phyloP scores from a whole-genome alignment of 805 yeast species.

The Lipomyces spencermartinsiae region DNA sequence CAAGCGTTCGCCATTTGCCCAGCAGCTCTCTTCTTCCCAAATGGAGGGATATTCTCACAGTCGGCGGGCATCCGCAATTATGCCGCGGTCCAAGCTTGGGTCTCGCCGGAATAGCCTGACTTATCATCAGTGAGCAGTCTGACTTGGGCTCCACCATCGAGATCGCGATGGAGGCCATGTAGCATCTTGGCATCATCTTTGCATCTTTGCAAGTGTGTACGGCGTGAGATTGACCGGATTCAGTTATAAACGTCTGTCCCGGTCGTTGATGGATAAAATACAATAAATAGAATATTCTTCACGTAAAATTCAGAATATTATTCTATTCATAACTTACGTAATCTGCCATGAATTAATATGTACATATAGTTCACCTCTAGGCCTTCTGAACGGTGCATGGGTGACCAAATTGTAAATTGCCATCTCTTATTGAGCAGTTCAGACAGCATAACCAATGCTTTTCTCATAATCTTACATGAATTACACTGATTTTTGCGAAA shows the following conservation, averaged over 20 bases:
- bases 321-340: too few species aligned
- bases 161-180: conserved; percentile 1
- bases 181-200: neutral
- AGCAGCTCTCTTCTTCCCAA: conserved; percentile 3
- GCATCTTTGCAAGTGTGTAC: neutral
- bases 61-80: neutral
- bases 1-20: conserved; percentile 5
- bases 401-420: too few species aligned
- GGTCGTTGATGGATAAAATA: conserved; percentile 1
- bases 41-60: neutral
- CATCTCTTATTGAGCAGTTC: too few species aligned
- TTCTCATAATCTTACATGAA: too few species aligned
- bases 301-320: too few species aligned
- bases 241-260: neutral
- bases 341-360: too few species aligned
- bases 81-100: conserved; percentile 3
- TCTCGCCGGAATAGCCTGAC: conserved; percentile 2
- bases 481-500: too few species aligned
- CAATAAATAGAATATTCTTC: neutral
- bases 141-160: conserved; percentile 5
- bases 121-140: conserved; percentile 2
- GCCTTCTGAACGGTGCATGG: too few species aligned
- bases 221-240: conserved; percentile 4
- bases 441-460: too few species aligned
- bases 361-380: too few species aligned